Percentiles rank a stretch among this genome's conserved stretches.
phyloP scores from a whole-genome alignment of 208 protist genomes.

The Leishmania martiniquensis region DNA sequence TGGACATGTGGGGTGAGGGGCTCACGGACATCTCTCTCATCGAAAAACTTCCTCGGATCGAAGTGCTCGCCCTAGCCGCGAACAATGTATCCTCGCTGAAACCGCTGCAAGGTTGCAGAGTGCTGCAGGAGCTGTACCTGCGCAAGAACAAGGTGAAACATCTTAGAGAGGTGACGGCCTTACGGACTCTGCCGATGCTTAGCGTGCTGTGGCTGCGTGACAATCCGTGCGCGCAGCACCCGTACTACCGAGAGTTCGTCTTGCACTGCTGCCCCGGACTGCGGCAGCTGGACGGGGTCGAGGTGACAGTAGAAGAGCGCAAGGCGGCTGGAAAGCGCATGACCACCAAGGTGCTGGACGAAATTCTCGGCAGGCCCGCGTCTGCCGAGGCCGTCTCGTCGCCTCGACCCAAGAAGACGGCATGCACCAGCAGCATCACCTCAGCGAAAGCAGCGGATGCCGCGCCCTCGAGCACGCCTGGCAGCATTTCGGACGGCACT shows the following conservation, averaged over 20 bases:
- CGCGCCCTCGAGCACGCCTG: not conserved
- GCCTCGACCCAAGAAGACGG: slow-evolving; percentile 10
- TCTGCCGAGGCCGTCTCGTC: not conserved
- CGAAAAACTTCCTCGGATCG: slow-evolving; percentile 65
- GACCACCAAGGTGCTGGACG: slow-evolving; percentile 57
- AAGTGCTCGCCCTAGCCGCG: slow-evolving; percentile 86
- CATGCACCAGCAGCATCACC: slow-evolving; percentile 9
- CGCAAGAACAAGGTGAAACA: slow-evolving; percentile 90
- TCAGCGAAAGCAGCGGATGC: slow-evolving; percentile 4
- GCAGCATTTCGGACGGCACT: not conserved
- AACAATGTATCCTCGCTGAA: slow-evolving; percentile 84
- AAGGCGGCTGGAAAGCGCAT: slow-evolving; percentile 51
- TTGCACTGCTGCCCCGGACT: slow-evolving; percentile 85
- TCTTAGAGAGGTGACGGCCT: slow-evolving; percentile 75
- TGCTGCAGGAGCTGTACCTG: slow-evolving; percentile 92
- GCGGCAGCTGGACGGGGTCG: slow-evolving; percentile 86
- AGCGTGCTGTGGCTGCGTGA: slow-evolving; percentile 93
- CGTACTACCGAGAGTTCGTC: slow-evolving; percentile 88
- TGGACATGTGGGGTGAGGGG: slow-evolving; percentile 92
- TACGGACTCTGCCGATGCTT: slow-evolving; percentile 73
- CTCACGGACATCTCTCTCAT: slow-evolving; percentile 86
- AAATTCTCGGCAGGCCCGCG: slow-evolving; percentile 47
- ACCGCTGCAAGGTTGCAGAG: slow-evolving; percentile 65
- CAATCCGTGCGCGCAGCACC: slow-evolving; percentile 88
- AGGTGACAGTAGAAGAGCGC: slow-evolving; percentile 76